Percentiles rank a stretch among this genome's conserved stretches.
Conservation (phyloP, 768 basidiomycete species). For the Tylopilus felleus region DNA sequence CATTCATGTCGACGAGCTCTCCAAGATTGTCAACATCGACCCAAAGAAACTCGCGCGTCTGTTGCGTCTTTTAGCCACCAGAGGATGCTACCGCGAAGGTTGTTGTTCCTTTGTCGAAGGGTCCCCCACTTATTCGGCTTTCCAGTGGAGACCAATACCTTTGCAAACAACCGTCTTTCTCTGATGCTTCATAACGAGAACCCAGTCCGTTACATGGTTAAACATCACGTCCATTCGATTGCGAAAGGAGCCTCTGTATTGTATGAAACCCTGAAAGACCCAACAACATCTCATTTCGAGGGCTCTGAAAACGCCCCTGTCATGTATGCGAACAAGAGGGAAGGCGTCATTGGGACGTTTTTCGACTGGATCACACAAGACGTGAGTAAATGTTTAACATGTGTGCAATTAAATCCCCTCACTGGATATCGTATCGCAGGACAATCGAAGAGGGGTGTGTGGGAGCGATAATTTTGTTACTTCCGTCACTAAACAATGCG, state of each 20-base stretch:
- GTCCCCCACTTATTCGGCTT: neutral
- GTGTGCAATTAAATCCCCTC: neutral
- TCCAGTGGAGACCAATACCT: conserved; percentile 30
- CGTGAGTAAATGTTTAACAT: conserved; percentile 14
- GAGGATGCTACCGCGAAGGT: conserved; percentile 35
- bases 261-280: conserved; percentile 29
- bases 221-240: conserved; percentile 15
- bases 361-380: conserved; percentile 25
- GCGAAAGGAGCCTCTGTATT: conserved; percentile 19
- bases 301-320: conserved; percentile 21
- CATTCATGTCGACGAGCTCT: conserved; percentile 29
- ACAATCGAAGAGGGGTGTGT: conserved; percentile 19
- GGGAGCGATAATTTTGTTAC: neutral
- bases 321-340: conserved; percentile 19
- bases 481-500: neutral
- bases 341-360: conserved; percentile 19
- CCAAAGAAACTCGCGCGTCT: conserved; percentile 29
- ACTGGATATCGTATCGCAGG: conserved; percentile 9
- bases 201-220: conserved; percentile 19
- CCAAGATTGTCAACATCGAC: conserved; percentile 20
- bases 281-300: conserved; percentile 15
- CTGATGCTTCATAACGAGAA: conserved; percentile 24
- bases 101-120: neutral
- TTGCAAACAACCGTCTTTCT: conserved; percentile 36
- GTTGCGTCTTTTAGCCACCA: conserved; percentile 28